These are phyloP conservation scores for Tolypocladium nubicola DNA, from an alignment of 2,329 filamentous ascomycete species.

Conservation along the genomic window DNA sequence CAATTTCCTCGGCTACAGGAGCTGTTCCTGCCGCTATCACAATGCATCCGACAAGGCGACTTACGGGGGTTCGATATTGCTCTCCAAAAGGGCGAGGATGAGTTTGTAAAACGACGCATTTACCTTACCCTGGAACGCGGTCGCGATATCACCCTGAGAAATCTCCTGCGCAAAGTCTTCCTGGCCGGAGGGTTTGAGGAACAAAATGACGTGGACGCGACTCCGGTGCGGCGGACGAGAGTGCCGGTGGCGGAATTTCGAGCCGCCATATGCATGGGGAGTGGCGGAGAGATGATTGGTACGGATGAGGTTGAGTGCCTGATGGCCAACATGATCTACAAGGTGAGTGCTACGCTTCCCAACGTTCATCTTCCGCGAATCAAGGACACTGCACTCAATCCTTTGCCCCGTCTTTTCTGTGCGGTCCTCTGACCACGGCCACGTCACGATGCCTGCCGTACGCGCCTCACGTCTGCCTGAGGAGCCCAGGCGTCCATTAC, in stretches of 20 bases:
- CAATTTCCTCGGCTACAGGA: conserved; percentile 66
- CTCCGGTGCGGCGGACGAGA: conserved; percentile 59
- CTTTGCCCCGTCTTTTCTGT: not conserved
- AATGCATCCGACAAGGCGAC: conserved; percentile 73
- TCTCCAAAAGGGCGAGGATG: conserved; percentile 72
- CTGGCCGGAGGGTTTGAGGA: conserved; percentile 74
- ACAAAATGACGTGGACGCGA: conserved; percentile 54
- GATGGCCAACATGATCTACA: conserved; percentile 95
- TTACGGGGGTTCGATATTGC: conserved; percentile 76
- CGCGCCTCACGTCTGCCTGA: not conserved
- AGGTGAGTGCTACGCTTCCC: conserved; percentile 45
- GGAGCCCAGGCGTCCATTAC: not conserved
- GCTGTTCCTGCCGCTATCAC: conserved; percentile 68
- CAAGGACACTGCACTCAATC: not conserved
- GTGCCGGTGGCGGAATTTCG: conserved; percentile 77
- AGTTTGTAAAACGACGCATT: conserved; percentile 86
- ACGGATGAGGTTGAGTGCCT: conserved; percentile 92
- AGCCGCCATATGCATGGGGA: conserved; percentile 69
- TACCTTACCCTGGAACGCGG: conserved; percentile 90
- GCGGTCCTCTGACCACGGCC: not conserved
- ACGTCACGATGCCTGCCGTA: not conserved
- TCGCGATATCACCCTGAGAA: conserved; percentile 83
- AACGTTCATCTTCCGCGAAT: not conserved
- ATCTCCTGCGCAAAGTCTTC: conserved; percentile 86
- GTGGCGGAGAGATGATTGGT: conserved; percentile 57